Percentiles rank a stretch among this genome's conserved stretches.
Conservation (phyloP, 306 rosid genomes). For the Lathyrus tuberosus region DNA sequence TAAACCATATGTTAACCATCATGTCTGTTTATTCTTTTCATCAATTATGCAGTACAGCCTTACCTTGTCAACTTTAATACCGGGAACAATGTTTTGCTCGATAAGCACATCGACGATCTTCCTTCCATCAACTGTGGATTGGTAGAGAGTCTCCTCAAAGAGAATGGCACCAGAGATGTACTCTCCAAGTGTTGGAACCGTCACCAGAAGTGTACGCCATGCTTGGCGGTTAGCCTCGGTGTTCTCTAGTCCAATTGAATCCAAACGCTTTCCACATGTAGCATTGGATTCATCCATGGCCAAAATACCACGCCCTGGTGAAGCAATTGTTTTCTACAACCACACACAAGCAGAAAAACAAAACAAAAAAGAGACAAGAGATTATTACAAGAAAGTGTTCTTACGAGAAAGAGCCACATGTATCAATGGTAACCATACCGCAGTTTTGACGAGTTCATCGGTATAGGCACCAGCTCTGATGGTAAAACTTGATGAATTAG, state of each 20-base stretch:
- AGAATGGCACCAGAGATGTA: slow-evolving; percentile 88
- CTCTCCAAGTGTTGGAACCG: slow-evolving; percentile 71
- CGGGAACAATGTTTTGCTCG: slow-evolving; percentile 74
- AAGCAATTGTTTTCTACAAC: slow-evolving; percentile 64
- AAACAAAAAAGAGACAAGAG: background rate
- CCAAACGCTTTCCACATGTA: slow-evolving; percentile 86
- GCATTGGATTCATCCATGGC: slow-evolving; percentile 95
- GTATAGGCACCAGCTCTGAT: slow-evolving; percentile 74
- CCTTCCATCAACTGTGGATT: slow-evolving; percentile 71
- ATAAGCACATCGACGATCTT: slow-evolving; percentile 74
- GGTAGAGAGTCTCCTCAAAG: slow-evolving; percentile 89
- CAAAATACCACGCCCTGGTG: slow-evolving; percentile 90
- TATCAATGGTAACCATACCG: slow-evolving; percentile 45
- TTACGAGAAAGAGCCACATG: background rate
- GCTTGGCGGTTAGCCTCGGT: slow-evolving; percentile 90
- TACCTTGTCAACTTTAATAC: slow-evolving; percentile 90
- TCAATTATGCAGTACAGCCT: background rate
- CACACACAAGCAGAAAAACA: background rate
- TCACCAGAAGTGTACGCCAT: slow-evolving; percentile 73
- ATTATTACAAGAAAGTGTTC: background rate
- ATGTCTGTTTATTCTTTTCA: background rate
- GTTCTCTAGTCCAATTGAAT: slow-evolving; percentile 87
- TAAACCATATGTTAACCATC: background rate
- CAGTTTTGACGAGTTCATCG: slow-evolving; percentile 93
- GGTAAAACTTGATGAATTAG: slow-evolving; percentile 50